Base-by-base conservation (phyloP, 2,329 filamentous ascomycete genomes). In the Curvularia verruculosa region DNA sequence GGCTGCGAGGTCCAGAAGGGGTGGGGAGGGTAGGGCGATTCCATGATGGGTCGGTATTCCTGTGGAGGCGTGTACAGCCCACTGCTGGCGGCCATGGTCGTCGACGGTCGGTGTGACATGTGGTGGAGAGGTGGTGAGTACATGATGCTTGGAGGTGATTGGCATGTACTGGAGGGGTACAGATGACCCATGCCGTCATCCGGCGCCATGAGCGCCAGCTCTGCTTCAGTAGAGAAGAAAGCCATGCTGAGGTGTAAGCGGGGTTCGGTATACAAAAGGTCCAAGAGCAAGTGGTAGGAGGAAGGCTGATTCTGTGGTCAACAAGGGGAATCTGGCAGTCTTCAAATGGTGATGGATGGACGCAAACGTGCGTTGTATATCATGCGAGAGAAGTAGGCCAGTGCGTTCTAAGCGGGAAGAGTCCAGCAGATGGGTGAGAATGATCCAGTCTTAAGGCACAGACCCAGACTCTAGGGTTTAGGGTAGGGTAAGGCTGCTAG, bases 101-200 rank as follows among this genome's bases (percentile, higher is more conserved):
- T 64, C 9, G 66, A 57, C 5, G 68, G 54, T 26, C 63, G 65
- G 46, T 72, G 69, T 36, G 62, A 13, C 62, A 74, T 65, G n/a
- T 72, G 67, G 31, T 74, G 72, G 34, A 75, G 64, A 29, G 73
- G 68, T 54, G 72, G 69, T 48, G 74, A 75, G 58, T 76, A 76
- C 64, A 76, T 71, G 61, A 75, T 74, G 64, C 64, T 72, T 3
- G 73, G 75, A 46, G 74, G 69, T 31, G 75, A 75, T 63, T 74
- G 72, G 53, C 73, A 75, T 57, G 68, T 65, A 61, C 68, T 74
- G 40, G 72, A 69, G 49, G 74, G 73, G 55, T 75, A 77, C 24
- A 76, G 64, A 49, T 75, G 68, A 39, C 66, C 66, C 61, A 74
- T 68, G 54, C 57, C 61, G 31, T 74, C 73, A 50, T 74, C 72